A percentile compares a stretch with the other conserved stretches of the same genome.
Evolutionary conservation across 352 stramenopile genomes (phyloP).

Genomic region (Saprolegnia diclina): DNA sequence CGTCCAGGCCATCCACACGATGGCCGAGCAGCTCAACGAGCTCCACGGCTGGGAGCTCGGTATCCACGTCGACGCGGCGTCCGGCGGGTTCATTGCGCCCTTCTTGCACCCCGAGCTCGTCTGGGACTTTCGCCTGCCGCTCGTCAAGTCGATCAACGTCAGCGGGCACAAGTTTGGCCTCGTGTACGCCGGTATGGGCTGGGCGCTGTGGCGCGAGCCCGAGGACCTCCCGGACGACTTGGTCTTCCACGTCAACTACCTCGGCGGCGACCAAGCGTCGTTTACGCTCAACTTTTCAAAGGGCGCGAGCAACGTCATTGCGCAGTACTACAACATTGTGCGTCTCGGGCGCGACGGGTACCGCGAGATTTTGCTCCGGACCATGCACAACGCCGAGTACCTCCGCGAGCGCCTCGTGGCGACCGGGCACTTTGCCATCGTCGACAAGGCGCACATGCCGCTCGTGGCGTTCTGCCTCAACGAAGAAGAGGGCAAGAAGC

Average conservation of each 20-base stretch:
- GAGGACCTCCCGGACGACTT: constrained; percentile 79
- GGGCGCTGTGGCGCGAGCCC: constrained; percentile 84
- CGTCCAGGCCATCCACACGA: constrained; percentile 85
- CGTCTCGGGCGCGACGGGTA: constrained; percentile 89
- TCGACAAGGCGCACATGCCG: constrained; percentile 89
- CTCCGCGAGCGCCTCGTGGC: constrained; percentile 63
- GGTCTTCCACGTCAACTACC: constrained; percentile 90
- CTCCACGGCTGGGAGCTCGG: constrained; percentile 77
- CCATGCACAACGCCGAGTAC: constrained; percentile 80
- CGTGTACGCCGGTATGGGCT: constrained; percentile 90
- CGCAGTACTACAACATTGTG: constrained; percentile 92
- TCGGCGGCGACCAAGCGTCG: constrained; percentile 85
- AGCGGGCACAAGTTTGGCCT: constrained; percentile 93
- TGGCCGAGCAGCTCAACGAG: constrained; percentile 80
- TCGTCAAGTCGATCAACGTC: constrained; percentile 91
- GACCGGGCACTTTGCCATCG: constrained; percentile 82
- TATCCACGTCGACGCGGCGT: constrained; percentile 89
- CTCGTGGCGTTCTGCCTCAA: constrained; percentile 84
- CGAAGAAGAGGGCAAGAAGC: constrained; percentile 42
- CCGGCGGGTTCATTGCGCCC: constrained; percentile 88
- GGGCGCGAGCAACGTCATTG: constrained; percentile 82
- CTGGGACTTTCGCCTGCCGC: constrained; percentile 88
- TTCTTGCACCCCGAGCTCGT: constrained; percentile 84
- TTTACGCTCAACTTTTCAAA: constrained; percentile 94
- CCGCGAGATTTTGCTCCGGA: constrained; percentile 82